phyloP scores from a whole-genome alignment of 2,329 filamentous ascomycete species.

The Fusarium nelsonii region DNA sequence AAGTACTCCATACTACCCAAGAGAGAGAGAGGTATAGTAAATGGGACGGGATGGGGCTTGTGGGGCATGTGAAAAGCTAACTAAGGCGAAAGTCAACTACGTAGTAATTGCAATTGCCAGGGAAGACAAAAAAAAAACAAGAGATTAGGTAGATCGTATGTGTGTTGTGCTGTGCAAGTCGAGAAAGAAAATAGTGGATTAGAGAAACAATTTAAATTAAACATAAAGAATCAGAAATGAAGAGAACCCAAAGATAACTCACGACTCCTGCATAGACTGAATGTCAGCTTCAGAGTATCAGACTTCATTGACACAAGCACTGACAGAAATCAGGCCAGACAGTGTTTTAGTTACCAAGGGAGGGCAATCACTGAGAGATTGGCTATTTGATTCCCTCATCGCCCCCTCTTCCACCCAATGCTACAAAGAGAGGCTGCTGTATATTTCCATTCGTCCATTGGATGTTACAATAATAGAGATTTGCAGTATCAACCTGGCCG shows the following conservation, averaged over 20 bases:
- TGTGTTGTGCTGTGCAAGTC: conserved; percentile 3
- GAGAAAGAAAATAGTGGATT: conserved; percentile 20
- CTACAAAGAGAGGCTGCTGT: background rate
- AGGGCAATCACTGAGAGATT: conserved; percentile 27
- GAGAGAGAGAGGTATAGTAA: background rate
- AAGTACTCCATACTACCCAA: background rate
- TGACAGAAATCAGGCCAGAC: conserved; percentile 43
- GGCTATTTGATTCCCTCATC: conserved; percentile 1
- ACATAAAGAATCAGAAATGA: background rate
- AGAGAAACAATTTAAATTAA: background rate
- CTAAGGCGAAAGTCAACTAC: conserved; percentile 32
- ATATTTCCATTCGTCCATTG: conserved; percentile 3
- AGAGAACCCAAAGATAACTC: background rate
- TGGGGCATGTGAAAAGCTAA: conserved; percentile 22
- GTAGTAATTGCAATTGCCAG: conserved; percentile 25
- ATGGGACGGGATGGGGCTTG: background rate
- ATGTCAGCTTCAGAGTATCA: background rate
- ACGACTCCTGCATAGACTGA: background rate
- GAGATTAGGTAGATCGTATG: background rate
- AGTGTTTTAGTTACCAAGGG: conserved; percentile 51
- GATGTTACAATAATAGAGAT: conserved; percentile 6
- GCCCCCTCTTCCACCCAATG: conserved; percentile 4
- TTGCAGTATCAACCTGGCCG: conserved; percentile 29
- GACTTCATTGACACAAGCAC: conserved; percentile 3
- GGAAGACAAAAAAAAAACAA: conserved; percentile 15